Base-by-base conservation (phyloP, 495 filamentous ascomycete species). In the Margaritispora aquatica region DNA sequence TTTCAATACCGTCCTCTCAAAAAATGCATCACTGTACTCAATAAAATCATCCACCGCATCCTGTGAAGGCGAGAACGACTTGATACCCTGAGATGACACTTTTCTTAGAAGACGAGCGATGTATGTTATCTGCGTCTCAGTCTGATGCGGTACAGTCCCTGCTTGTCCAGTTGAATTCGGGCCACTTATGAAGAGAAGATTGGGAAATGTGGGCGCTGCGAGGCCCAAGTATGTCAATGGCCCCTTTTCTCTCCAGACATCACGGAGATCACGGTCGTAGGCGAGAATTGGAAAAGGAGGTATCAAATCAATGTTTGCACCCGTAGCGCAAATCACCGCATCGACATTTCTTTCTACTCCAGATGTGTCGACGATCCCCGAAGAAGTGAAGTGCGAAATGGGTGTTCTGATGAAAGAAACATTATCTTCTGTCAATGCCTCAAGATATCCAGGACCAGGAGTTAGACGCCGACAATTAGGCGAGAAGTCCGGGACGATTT, bases 391-490 rank as follows among this genome's bases (percentile, higher is more conserved):
- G 11, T 67, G 66, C 26, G 73, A 56, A 63, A 84, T 84, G 5
- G 62, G 73, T 0, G 70, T 72, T 13, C 68, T 70, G 60, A 83
- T 80, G 44, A 76, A 79, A 58, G 64, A 67, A 41, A 83, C 80
- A 49, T 84, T 83, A 0, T 73, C 68, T 63, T 80, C 69, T 4
- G 73, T 72, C 20, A 84, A 61, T 1, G 82, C 75, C 57, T 84
- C 82, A 0, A 85, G 72, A 61, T 84, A 85, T 0, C 80, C 82
- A 1, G 80, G 81, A 0, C 79, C 82, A 3, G 82, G 82, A 0
- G 82, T 84, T 0, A 82, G 73, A 19, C 83, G 79, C 24, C 80
- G 75, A 49, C 82, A 85, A 62, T 77, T 75, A 1, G 80, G 80
- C 2, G 80, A 71, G 67, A 82, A 84, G 34, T 82, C 77, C 0